Evolutionary conservation across 352 stramenopile genomes (phyloP), one percentile per base, ranked within the genome.

Genomic region (Pythium insidiosum): DNA sequence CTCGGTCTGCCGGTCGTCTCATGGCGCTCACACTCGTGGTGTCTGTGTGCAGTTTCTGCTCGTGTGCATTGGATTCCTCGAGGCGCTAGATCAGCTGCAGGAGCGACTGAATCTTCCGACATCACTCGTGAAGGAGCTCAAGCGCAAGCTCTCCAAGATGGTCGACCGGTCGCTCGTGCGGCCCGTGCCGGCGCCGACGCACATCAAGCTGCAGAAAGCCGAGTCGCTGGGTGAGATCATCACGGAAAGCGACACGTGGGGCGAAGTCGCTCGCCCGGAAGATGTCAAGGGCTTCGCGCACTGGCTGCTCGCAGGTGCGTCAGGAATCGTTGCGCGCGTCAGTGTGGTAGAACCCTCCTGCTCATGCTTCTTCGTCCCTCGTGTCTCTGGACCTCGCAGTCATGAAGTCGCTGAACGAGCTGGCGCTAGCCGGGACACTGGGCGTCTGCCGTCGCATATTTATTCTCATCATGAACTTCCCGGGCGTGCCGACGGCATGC

Each of bases 381-480:
- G 7, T 38, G 36, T 42, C 6, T 6, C 5, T 28, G 9, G 28
- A 13, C 28, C 9, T 13, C 12, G 38, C 48, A 52, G 64, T 86
- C 21, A 66, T 66, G 29, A 66, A 66, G 16, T 86, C 65, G 24
- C 53, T 91, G 48, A 84, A 77, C 38, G 60, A 62, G 41, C 50
- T 91, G 16, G 59, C 68, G 42, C 20, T 81, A 6, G 53, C 55
- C 5, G 58, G 61, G 16, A 69, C 78, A 3, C 29, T 82, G n/a
- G 52, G 73, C 37, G 50, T 82, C 30, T 91, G 75, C 36, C 66
- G 71, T 25, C 61, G 71, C 24, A 73, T 91, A 42, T 84, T 81
- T 58, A 77, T 85, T 52, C 44, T 91, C 24, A 63, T 91, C 24
- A 78, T 84, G 68, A 84, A 66, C 52, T 52, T 91, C 20, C 74